Evolutionary conservation across 2,329 filamentous ascomycete genomes (phyloP), one percentile per base, ranked within the genome.

Genomic region (Hymenoscyphus linearis): DNA sequence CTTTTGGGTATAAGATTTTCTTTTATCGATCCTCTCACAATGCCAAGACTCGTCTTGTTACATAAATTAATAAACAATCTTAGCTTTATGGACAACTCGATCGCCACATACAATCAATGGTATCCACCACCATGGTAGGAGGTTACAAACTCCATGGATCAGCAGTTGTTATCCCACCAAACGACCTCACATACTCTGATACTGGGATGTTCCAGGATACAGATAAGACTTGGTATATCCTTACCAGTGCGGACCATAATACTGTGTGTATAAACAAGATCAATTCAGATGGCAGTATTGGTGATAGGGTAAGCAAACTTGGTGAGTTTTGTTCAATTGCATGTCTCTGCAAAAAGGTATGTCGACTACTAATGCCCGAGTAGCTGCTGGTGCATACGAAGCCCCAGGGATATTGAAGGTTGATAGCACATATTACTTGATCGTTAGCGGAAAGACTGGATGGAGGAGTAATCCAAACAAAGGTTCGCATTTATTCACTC

Each of bases 221-320:
- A 34, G 60, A 59, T 52, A 31, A 66, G 4, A 73, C 71, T 10
- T 77, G 72, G 72, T 77, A 75, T 59, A 68, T 76, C 36, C 67
- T 77, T 22, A 76, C 76, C 2, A 73, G 70, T 31, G 75, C 75
- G 9, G 74, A 76, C 65, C 74, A 76, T 66, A 77, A 78, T 62
- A 74, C 67, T 14, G 70, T 77, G 16, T 74, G 77, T 59, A 70
- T 77, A 58, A 77, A 77, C 64, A 60, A 62, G 14, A 74, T 76
- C 64, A 75, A 75, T 64, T 63, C 66, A 2, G 73, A 76, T 55
- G 75, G 75, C 2, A 66, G 65, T 2, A 68, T 77, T 6, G 76
- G 75, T 26, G 66, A 69, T 53, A 71, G 65, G 34, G 70, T 70
- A 25, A 69, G 67, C 3, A 58, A 67, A 7, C 62, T 75, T 12